Conservation (phyloP, 2,329 filamentous ascomycete genomes). For the Magnaporthiopsis incrustans region DNA sequence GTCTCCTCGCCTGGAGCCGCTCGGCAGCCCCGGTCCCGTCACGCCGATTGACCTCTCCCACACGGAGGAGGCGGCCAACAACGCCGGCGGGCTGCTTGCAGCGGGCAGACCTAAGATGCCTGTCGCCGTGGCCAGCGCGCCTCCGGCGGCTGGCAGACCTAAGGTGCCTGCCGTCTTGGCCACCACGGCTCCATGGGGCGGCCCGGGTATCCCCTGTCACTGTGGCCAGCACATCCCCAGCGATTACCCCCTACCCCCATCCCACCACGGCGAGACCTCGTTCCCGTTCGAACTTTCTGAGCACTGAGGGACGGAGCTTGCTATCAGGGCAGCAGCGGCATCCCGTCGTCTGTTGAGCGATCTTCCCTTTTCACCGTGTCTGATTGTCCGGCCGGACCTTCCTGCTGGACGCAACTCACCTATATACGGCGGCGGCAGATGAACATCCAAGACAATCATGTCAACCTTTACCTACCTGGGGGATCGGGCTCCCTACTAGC, state of each 20-base stretch:
- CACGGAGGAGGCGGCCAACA: slow-evolving; percentile 12
- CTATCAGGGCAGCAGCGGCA: no score
- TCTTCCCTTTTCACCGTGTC: not conserved
- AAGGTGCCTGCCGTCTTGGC: not conserved
- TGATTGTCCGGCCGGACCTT: no score
- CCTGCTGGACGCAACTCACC: no score
- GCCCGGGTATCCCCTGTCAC: no score
- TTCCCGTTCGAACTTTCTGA: not conserved
- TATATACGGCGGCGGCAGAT: not conserved
- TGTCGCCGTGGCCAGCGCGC: not conserved
- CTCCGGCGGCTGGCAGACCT: not conserved
- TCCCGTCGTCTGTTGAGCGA: not conserved
- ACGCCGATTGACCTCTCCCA: slow-evolving; percentile 50
- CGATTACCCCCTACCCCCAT: not conserved
- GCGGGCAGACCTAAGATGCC: slow-evolving; percentile 3
- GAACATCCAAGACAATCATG: not conserved
- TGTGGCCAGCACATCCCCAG: no score
- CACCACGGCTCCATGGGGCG: no score
- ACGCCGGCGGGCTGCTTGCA: not conserved
- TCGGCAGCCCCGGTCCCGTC: slow-evolving; percentile 52
- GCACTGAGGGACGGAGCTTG: not conserved
- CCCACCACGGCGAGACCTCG: not conserved
- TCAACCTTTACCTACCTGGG: not conserved
- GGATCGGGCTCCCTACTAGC: not conserved
- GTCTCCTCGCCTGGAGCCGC: slow-evolving; percentile 41